Evolutionary conservation across 2,329 filamentous ascomycete species (phyloP).

Genomic region (Claviceps capensis): DNA sequence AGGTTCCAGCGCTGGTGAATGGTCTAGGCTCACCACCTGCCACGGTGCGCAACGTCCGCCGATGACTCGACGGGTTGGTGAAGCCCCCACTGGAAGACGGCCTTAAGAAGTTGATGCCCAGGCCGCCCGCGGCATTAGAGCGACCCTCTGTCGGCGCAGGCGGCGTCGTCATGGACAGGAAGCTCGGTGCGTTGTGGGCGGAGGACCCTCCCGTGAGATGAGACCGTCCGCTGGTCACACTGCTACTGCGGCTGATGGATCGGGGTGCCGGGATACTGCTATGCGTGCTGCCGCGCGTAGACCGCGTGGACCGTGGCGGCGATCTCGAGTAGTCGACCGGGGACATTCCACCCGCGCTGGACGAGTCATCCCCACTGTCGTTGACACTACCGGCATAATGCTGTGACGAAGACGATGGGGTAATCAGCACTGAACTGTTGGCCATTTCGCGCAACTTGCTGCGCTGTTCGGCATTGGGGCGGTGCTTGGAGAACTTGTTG

Average conservation of each 20-base stretch:
- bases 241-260: slow-evolving; percentile 38
- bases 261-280: slow-evolving; percentile 32
- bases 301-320: slow-evolving; percentile 35
- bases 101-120: slow-evolving; percentile 19
- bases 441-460: slow-evolving; percentile 70
- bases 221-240: slow-evolving; percentile 33
- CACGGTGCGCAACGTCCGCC: slow-evolving; percentile 7
- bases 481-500: slow-evolving; percentile 88
- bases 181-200: slow-evolving; percentile 21
- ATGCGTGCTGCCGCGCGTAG: slow-evolving; percentile 33
- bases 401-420: slow-evolving; percentile 21
- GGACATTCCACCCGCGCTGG: slow-evolving; percentile 38
- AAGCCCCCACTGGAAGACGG: slow-evolving; percentile 20
- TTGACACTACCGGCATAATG: slow-evolving; percentile 30
- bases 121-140: slow-evolving; percentile 9
- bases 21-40: slow-evolving; percentile 14
- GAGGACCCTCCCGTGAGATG: slow-evolving; percentile 21
- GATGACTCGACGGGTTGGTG: slow-evolving; percentile 9
- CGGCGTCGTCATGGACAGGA: slow-evolving; percentile 31
- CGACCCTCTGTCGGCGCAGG: slow-evolving; percentile 26
- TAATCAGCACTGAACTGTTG: slow-evolving; percentile 55
- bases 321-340: slow-evolving; percentile 46
- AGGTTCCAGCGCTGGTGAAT: slow-evolving; percentile 18
- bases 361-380: slow-evolving; percentile 40
- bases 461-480: slow-evolving; percentile 67